A percentile compares a stretch with the other conserved stretches of the same genome.
phyloP scores from a whole-genome alignment of 2,329 filamentous ascomycete species.

The Botrytis deweyae region DNA sequence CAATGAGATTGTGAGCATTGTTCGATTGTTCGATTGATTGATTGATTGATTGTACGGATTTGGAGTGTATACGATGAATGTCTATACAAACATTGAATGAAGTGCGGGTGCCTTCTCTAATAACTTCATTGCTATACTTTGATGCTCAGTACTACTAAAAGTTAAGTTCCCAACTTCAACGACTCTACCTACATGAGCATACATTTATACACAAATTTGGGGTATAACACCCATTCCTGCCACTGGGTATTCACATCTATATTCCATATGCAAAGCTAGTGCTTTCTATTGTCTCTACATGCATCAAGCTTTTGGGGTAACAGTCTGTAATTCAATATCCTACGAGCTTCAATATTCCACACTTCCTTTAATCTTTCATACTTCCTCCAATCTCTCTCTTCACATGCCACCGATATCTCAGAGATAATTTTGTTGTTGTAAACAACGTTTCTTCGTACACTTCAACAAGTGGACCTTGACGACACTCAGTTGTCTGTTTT shows the following conservation, averaged over 20 bases:
- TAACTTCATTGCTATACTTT: neutral
- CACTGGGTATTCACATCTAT: neutral
- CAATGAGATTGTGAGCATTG: neutral
- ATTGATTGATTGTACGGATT: neutral
- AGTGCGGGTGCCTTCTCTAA: neutral
- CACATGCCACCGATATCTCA: neutral
- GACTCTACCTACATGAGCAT: neutral
- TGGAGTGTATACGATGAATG: neutral
- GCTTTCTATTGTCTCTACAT: neutral
- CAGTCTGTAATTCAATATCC: neutral
- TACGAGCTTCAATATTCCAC: neutral
- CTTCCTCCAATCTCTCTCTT: neutral
- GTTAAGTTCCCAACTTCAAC: neutral
- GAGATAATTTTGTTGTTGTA: neutral
- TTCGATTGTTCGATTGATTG: neutral
- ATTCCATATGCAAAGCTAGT: neutral
- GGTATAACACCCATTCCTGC: neutral
- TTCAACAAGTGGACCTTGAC: neutral
- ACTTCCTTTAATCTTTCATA: neutral
- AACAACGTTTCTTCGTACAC: neutral
- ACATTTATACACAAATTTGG: neutral
- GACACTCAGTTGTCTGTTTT: neutral
- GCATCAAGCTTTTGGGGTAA: neutral
- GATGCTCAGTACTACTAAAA: neutral
- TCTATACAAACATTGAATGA: neutral